Conservation (phyloP, 495 filamentous ascomycete species). For the Talaromyces ruber region DNA sequence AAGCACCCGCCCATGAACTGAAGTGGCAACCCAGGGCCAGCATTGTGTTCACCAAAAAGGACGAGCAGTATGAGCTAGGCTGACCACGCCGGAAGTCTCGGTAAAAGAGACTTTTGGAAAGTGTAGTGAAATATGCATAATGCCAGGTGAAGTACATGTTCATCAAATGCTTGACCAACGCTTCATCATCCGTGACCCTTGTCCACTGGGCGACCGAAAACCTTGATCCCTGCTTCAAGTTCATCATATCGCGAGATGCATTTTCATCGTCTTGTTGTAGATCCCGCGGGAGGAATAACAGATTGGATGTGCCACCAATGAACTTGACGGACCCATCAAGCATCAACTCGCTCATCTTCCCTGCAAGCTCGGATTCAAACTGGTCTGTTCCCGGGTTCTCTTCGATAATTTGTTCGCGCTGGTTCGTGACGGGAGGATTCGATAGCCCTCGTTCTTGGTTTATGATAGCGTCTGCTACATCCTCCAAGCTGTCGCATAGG, state of each 20-base stretch:
- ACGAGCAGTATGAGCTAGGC: constrained; percentile 67
- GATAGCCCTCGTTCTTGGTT: constrained; percentile 38
- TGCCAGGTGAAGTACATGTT: constrained; percentile 99
- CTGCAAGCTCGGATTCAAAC: constrained; percentile 80
- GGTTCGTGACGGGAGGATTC: constrained; percentile 14
- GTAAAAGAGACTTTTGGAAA: constrained; percentile 85
- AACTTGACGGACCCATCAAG: constrained; percentile 89
- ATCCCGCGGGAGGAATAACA: constrained; percentile 68
- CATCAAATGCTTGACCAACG: constrained; percentile 77
- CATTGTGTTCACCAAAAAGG: constrained; percentile 90
- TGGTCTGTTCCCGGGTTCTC: constrained; percentile 37
- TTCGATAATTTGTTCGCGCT: constrained; percentile 10
- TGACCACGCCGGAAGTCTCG: constrained; percentile 70
- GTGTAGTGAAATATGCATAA: constrained; percentile 90
- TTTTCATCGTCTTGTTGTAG: constrained; percentile 41
- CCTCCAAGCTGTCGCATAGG: constrained; percentile 83
- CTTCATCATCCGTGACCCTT: constrained; percentile 67
- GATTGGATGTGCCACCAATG: constrained; percentile 89
- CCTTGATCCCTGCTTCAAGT: neutral
- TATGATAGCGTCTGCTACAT: constrained; percentile 74
- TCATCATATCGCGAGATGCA: constrained; percentile 11
- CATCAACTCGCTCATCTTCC: constrained; percentile 88
- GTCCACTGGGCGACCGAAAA: constrained; percentile 75
- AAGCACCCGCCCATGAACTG: constrained; percentile 63
- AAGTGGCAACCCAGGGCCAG: constrained; percentile 96